Evolutionary conservation across 2,329 filamentous ascomycete species (phyloP), one percentile per base, ranked within the genome.

Genomic region (Colletotrichum coccodes): DNA sequence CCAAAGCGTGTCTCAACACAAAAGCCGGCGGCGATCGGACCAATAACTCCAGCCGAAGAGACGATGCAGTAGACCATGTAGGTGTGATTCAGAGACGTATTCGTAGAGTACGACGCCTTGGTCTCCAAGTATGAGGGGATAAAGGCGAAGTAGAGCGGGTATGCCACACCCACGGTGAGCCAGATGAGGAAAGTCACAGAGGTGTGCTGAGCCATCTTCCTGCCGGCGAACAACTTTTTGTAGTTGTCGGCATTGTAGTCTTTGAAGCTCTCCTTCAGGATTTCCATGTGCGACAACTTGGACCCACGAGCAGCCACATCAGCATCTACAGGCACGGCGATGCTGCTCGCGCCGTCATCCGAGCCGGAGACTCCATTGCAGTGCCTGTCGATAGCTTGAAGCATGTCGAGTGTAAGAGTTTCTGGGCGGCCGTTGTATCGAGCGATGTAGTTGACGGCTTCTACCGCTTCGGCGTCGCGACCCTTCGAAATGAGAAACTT

Each of bases 381-480:
- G 8, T 36, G 66, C 9, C 62, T 46, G 56, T 69, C 66, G 21
- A 69, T 44, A 1, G 50, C 66, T n/a, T 77, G 75, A 16, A 85
- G 78, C 21, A 80, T 74, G 12, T 80, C 81, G 2, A 80, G 34
- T 0, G 78, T 83, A 8, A 85, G 73, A 1, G 73, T 74, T 6
- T 78, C 77, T 1, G 74, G 70, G 26, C 75, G 74, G 36, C 79
- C 79, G 62, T 83, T 83, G 28, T 79, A 71, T 16, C 78, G 72
- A 3, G 84, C 83, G 46, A 86, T 81, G 49, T 83, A 79, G 57
- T 85, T 82, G 3, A 88, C 79, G 0, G 84, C 78, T 9, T 82
- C 78, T 7, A 85, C 81, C 2, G 85, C 85, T 54, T 87, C 79
- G 21, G 79, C 79, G 32, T 86, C 83, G 0, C 79, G 75, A 4